phyloP scores from a whole-genome alignment of 805 yeast species.

The Candida odintsovae region DNA sequence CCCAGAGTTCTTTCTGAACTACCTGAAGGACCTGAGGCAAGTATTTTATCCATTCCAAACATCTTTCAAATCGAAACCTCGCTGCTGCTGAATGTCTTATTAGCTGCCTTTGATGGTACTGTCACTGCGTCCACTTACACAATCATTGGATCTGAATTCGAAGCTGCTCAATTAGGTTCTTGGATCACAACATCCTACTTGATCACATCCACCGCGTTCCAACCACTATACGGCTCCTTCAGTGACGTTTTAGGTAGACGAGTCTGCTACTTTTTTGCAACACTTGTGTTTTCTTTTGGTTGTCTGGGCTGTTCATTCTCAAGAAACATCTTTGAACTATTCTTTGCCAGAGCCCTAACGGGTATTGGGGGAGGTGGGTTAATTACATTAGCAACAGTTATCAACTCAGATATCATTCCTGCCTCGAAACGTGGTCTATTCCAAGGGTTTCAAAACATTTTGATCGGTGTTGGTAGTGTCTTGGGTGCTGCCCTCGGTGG shows the following conservation, averaged over 20 bases:
- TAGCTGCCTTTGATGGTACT: slow-evolving; percentile 43
- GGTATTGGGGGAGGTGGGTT: slow-evolving; percentile 40
- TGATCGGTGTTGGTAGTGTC: slow-evolving; percentile 31
- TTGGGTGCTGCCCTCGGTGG: slow-evolving; percentile 37
- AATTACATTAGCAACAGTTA: slow-evolving; percentile 31
- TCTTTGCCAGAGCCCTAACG: slow-evolving; percentile 31
- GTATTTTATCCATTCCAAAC: slow-evolving; percentile 17
- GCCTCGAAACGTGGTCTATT: slow-evolving; percentile 32
- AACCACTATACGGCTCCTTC: slow-evolving; percentile 36
- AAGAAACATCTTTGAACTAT: slow-evolving; percentile 23
- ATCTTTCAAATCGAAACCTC: slow-evolving; percentile 30
- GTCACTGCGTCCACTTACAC: slow-evolving; percentile 45
- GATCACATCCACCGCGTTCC: slow-evolving; percentile 35
- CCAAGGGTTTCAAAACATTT: slow-evolving; percentile 35
- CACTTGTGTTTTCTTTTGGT: slow-evolving; percentile 28
- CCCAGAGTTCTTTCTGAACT: background rate
- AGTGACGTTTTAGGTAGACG: slow-evolving; percentile 35
- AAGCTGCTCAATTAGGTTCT: slow-evolving; percentile 30
- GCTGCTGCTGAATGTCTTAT: slow-evolving; percentile 32
- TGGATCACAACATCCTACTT: slow-evolving; percentile 39
- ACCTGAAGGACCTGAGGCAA: slow-evolving; percentile 2
- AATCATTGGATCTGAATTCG: slow-evolving; percentile 37
- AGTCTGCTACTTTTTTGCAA: slow-evolving; percentile 30
- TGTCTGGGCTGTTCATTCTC: slow-evolving; percentile 33
- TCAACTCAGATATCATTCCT: slow-evolving; percentile 34